A percentile compares a stretch with the other conserved stretches of the same genome.
Conservation (phyloP, 2,329 filamentous ascomycete genomes). For the Fusarium subglutinans region DNA sequence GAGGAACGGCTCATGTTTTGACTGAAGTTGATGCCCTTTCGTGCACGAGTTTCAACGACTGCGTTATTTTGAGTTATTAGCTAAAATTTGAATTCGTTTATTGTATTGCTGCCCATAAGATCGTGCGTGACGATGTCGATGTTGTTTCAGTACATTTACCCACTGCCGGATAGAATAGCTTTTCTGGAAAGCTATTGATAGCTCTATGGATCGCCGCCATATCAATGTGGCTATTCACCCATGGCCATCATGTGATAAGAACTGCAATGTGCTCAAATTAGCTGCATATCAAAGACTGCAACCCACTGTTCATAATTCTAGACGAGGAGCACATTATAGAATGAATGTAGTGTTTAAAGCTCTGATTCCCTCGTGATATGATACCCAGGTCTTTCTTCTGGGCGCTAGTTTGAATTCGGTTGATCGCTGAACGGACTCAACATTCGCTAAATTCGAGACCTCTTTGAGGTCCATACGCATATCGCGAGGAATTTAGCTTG, state of each 20-base stretch:
- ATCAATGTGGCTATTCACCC: background rate
- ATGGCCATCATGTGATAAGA: background rate
- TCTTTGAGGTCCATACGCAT: background rate
- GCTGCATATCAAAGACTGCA: background rate
- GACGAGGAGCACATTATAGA: background rate
- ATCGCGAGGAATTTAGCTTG: background rate
- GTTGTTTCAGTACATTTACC: background rate
- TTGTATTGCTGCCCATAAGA: background rate
- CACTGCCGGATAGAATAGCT: background rate
- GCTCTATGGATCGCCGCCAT: background rate
- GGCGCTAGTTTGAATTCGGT: slow-evolving; percentile 10
- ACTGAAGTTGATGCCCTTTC: slow-evolving; percentile 36
- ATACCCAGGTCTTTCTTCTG: slow-evolving; percentile 4
- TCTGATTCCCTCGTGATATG: slow-evolving; percentile 12
- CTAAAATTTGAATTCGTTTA: slow-evolving; percentile 20
- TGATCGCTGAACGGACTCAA: background rate
- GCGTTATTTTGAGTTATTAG: slow-evolving; percentile 27
- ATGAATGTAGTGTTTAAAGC: background rate
- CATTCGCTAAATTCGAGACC: background rate
- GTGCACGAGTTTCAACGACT: slow-evolving; percentile 21
- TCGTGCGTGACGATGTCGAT: background rate
- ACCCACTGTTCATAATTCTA: background rate
- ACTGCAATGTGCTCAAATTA: slow-evolving; percentile 19
- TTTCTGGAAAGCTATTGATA: background rate
- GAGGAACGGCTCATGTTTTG: slow-evolving; percentile 42